Base-by-base conservation (phyloP, 2,329 filamentous ascomycete species). In the Colletotrichum sp. region DNA sequence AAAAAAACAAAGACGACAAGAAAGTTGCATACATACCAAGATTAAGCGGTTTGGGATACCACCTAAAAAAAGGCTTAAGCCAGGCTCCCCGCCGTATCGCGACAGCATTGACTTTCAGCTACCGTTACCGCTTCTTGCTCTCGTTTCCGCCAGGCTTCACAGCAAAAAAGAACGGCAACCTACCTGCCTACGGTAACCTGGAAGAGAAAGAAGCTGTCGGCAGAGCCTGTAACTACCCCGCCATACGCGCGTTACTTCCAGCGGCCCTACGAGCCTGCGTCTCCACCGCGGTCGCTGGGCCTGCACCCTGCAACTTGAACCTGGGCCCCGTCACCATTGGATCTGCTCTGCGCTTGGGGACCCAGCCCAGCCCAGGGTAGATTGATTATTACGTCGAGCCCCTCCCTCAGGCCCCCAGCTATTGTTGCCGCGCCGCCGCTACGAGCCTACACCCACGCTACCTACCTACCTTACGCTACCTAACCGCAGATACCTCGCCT, bases 341-440 rank as follows among this genome's bases (percentile, higher is more conserved):
- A 75, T 72, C 68, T 75, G 72, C 68, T 70, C 43, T 28, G 61
- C 60, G 63, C 68, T 24, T 65, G 69, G 72, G 60, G 61, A 28
- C 72, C 71, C 68, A 66, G 52, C 55, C 36, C 64, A 68, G 64
- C 66, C 71, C 39, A 70, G 59, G 68, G 64, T 75, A 75, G 59
- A 73, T 69, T 73, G 64, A 75, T 75, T 75, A 75, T 75, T 73
- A 75, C 73, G 73, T 75, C 70, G 69, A 48, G 68, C 52, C 60
- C 60, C 26, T 66, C 59, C 43, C 43, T 13, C 43, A 52, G n/a
- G 43, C 43, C n/a, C 43, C 64, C 73, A 68, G 73, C 70, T 72
- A 18, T 61, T 61, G 30, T 36, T 68, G 65, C 65, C 28, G 43
- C 65, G 43, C 48, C 39, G 39, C 63, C 43, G 48, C 65, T 67